Evolutionary conservation across 345 rosid genomes (phyloP), one percentile per base, ranked within the genome.

Genomic region (Eucalyptus coolabah): DNA sequence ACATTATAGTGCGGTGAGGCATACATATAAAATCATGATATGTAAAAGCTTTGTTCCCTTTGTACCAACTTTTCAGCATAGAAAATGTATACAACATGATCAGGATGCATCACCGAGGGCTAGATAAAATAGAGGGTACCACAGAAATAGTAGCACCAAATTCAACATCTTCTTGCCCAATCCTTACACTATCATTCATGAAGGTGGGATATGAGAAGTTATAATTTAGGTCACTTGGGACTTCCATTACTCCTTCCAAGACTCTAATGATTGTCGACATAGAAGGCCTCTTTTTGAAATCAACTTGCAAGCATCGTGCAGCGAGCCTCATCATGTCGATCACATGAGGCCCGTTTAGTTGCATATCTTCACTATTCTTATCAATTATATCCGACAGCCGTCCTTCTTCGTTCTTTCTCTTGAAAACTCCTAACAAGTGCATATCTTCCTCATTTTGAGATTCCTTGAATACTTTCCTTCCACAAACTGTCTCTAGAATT

Each of bases 221-320:
- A 44, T 59, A 40, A 45, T 26, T 44, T 21, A 59, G 42, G 81
- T 45, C 54, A 44, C 16, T 12, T 23, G 17, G 60, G 51, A 87
- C 9, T 44, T 40, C 37, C 51, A 87, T 9, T 8, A 24, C 24
- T 15, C 49, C 81, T 42, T 87, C 89, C 32, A 87, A 18, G 10
- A 87, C 89, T 51, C 81, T 89, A 24, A 90, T 89, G 26, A 91
- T 24, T 9, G 21, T 87, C 5, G 89, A 87, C 91, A 90, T 91
- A 24, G 88, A 56, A 47, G 92, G 91, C 60, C 91, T 91, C 42
- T 50, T 90, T 17, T 56, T 47, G 28, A 45, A 88, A 81, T 90
- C 90, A 63, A 82, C 82, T 44, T 90, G 91, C 89, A 89, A 17
- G 54, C 92, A 88, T 90, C 92, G 88, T 37, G 87, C 72, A 34